phyloP scores from a whole-genome alignment of 2,329 filamentous ascomycete genomes.

The Didymella segeticola region DNA sequence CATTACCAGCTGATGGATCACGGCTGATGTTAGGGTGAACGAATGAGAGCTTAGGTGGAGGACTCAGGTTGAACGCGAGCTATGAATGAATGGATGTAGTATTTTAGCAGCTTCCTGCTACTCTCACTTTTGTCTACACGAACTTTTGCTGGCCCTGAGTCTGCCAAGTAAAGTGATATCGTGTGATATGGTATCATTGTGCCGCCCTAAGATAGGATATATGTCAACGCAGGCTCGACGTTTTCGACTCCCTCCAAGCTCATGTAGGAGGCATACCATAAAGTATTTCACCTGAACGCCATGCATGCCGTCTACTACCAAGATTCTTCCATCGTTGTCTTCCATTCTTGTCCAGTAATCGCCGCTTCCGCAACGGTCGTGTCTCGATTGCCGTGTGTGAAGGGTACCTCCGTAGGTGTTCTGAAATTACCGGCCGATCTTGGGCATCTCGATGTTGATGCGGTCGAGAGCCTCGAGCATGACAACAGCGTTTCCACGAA shows the following conservation, averaged over 20 bases:
- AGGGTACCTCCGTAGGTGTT: background rate
- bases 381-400: constrained; percentile 1
- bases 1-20: too few relatives aligned
- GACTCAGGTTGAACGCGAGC: background rate
- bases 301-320: constrained; percentile 17
- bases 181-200: constrained; percentile 36
- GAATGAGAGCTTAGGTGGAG: too few relatives aligned
- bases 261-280: constrained; percentile 28
- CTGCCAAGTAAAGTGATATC: constrained; percentile 10
- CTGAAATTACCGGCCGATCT: constrained; percentile 36
- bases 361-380: constrained; percentile 3
- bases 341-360: background rate
- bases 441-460: constrained; percentile 45
- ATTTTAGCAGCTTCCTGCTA: constrained; percentile 1
- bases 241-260: constrained; percentile 7
- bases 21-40: too few relatives aligned
- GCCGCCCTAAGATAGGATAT: constrained; percentile 25
- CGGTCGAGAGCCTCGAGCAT: constrained; percentile 77
- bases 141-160: constrained; percentile 13
- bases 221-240: constrained; percentile 29
- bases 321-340: background rate
- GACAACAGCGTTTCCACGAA: constrained; percentile 96
- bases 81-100: constrained; percentile 1
- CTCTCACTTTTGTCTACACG: constrained; percentile 22
- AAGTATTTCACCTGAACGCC: constrained; percentile 30